Percentiles rank a stretch among this genome's conserved stretches.
These are phyloP conservation scores for Ulvella scutata DNA, from an alignment of 139 green algal genomes.

Conservation along the genomic window DNA sequence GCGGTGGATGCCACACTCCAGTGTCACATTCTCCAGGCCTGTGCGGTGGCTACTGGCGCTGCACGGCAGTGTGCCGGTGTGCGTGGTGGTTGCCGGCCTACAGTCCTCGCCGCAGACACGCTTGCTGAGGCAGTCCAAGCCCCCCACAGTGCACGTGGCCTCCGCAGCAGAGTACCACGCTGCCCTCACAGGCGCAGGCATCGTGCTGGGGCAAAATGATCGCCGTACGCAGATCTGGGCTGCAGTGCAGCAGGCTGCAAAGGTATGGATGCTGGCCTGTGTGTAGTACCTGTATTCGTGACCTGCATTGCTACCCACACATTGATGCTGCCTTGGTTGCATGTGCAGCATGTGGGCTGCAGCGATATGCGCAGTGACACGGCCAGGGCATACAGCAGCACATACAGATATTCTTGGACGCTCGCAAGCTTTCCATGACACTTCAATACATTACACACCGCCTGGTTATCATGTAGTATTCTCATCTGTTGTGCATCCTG, in stretches of 20 bases:
- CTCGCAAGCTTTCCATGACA: too few species aligned
- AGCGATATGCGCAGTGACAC: too few species aligned
- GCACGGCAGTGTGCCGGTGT: conserved; percentile 59
- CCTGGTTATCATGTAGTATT: too few species aligned
- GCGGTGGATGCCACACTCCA: conserved; percentile 54
- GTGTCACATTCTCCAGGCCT: conserved; percentile 63
- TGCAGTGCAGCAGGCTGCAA: conserved; percentile 14
- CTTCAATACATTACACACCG: too few species aligned
- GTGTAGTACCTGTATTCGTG: neutral
- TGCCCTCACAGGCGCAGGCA: conserved; percentile 32
- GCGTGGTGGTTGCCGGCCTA: conserved; percentile 43
- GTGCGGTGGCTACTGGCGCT: conserved; percentile 89
- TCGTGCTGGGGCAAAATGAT: conserved; percentile 33
- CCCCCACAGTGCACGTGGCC: conserved; percentile 13
- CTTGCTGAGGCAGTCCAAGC: conserved; percentile 41
- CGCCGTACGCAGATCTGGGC: conserved; percentile 55
- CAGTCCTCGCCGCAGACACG: conserved; percentile 27
- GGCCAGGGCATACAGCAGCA: too few species aligned
- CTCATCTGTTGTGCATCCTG: too few species aligned
- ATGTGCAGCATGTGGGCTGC: too few species aligned
- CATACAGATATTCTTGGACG: too few species aligned
- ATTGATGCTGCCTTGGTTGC: too few species aligned
- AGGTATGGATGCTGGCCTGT: conserved; percentile 7
- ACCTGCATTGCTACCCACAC: too few species aligned
- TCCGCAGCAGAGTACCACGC: conserved; percentile 45